Base-by-base conservation (phyloP, 805 yeast genomes). In the Hanseniaspora mollemarum region DNA sequence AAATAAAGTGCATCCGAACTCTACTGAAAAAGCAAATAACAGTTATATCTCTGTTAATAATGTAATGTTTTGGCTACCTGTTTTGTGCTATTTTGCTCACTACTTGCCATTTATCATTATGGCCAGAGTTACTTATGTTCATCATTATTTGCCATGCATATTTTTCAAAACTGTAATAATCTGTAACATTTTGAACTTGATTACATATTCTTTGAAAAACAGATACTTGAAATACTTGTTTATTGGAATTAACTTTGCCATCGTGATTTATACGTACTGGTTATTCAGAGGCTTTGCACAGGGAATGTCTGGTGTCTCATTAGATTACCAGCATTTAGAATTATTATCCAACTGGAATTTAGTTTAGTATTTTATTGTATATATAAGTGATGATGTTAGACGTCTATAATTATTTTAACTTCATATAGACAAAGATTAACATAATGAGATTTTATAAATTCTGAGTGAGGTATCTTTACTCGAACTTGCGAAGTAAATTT, bases 81-180 rank as follows among this genome's bases (percentile, higher is more conserved):
- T 48, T 7, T 22, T 48, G 19, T 48, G 51, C n/a, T 48, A 48
- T 21, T 82, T 88, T 69, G 61, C 85, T 38, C 96, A 90, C 67
- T 90, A 72, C 67, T 62, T 84, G 60, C 97, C 98, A 31, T 90
- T 90, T 67, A 77, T 83, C 29, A 67, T 87, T 54, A 90, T 90
- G 98, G 87, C 94, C 12, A 83, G 98, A 71, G 96, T 92, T 52
- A 87, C 95, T 1, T 90, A 92, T 64, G 92, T 90, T 31, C 98
- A 90, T 68, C 98, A 90, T 66, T 90, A 90, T 67, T 77, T 87
- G 57, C 98, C 98, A 13, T 95, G 97, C 1, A 74, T 88, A 56
- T 90, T 84, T 68, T 90, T 90, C 70, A 97, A 97, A 46, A 81
- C 87, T 71, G 70, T 88, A 56, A 81, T 86, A 15, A 63, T 68